A percentile compares a stretch with the other conserved stretches of the same genome.
Evolutionary conservation across 2,329 filamentous ascomycete species (phyloP).

Genomic region (Aspergillus sp.): DNA sequence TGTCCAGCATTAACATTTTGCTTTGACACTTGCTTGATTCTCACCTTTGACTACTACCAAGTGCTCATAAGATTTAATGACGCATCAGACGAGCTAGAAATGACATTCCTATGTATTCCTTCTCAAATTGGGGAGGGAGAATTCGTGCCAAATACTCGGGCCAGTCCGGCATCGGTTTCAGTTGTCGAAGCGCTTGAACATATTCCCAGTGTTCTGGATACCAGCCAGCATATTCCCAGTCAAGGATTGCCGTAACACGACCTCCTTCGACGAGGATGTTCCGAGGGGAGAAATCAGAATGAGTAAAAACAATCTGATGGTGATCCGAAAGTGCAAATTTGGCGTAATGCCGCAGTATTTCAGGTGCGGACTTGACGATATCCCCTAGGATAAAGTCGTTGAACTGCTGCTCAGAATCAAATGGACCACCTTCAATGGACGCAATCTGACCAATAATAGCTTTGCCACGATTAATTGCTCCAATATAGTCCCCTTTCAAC

Average conservation of each 20-base stretch:
- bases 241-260: slow-evolving; percentile 9
- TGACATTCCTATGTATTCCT: not conserved
- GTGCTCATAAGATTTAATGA: too few species aligned
- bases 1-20: too few species aligned
- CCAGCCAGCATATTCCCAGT: slow-evolving; percentile 13
- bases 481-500: slow-evolving; percentile 13
- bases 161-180: slow-evolving; percentile 10
- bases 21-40: too few species aligned
- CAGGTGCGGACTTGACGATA: slow-evolving; percentile 6
- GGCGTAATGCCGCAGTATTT: slow-evolving; percentile 8
- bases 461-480: slow-evolving; percentile 8
- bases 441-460: slow-evolving; percentile 9
- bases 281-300: slow-evolving; percentile 10
- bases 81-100: not conserved
- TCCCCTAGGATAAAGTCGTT: slow-evolving; percentile 13
- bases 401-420: slow-evolving; percentile 16
- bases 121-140: slow-evolving; percentile 8
- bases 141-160: slow-evolving; percentile 9
- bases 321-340: slow-evolving; percentile 9
- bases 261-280: slow-evolving; percentile 9
- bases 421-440: slow-evolving; percentile 13
- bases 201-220: slow-evolving; percentile 13
- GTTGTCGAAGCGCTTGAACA: slow-evolving; percentile 4
- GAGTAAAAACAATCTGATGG: slow-evolving; percentile 13
- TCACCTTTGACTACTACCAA: too few species aligned